Conservation (phyloP, 1,284 basidiomycete species). For the Ceratobasidium sp. region DNA sequence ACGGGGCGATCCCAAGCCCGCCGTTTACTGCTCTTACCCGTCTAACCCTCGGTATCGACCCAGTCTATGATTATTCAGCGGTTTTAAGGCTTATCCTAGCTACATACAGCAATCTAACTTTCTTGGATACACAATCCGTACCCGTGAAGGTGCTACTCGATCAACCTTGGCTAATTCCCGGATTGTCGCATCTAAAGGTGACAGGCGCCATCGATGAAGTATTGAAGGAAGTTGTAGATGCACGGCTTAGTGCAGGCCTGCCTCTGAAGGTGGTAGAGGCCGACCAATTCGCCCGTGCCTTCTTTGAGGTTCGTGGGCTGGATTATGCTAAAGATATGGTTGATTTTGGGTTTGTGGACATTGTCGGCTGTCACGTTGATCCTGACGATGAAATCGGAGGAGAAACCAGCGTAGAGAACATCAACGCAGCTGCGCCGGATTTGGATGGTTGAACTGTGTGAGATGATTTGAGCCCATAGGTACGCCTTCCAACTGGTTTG, state of each 20-base stretch:
- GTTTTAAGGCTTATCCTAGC: neutral
- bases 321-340: neutral
- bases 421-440: too few species aligned
- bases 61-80: neutral
- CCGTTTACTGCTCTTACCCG: conserved; percentile 11
- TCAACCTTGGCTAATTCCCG: conserved; percentile 6
- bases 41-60: neutral
- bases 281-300: neutral
- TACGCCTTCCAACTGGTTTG: too few species aligned
- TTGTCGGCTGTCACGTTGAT: neutral
- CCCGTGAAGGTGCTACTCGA: conserved; percentile 1
- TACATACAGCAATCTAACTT: conserved; percentile 4
- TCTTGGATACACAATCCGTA: neutral
- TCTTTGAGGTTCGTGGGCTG: neutral
- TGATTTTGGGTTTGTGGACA: conserved; percentile 2
- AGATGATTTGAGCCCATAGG: too few species aligned
- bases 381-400: too few species aligned
- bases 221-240: neutral
- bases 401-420: too few species aligned
- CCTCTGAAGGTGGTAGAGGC: conserved; percentile 1
- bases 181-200: conserved; percentile 1
- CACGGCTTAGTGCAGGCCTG: neutral
- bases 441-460: too few species aligned
- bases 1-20: neutral
- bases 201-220: neutral